These are phyloP conservation scores for Aspergillus japonicus DNA, from an alignment of 2,329 filamentous ascomycete genomes.

Conservation along the genomic window DNA sequence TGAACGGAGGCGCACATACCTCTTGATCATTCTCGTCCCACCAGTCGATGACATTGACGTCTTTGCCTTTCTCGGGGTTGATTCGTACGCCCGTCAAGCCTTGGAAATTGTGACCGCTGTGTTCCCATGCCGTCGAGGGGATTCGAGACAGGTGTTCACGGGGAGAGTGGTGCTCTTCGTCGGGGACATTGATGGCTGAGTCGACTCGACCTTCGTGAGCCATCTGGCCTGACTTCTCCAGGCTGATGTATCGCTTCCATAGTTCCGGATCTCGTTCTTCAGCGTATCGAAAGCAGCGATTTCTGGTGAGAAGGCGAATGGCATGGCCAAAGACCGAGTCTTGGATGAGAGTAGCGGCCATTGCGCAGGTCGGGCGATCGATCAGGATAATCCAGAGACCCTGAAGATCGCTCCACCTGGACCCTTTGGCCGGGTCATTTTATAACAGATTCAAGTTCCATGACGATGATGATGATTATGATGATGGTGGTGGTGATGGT, in stretches of 20 bases:
- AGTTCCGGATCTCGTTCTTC: slow-evolving; percentile 50
- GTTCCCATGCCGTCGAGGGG: slow-evolving; percentile 16
- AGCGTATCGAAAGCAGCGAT: slow-evolving; percentile 42
- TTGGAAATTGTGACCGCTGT: slow-evolving; percentile 31
- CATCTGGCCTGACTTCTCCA: slow-evolving; percentile 51
- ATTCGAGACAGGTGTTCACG: slow-evolving; percentile 11
- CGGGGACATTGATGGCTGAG: slow-evolving; percentile 37
- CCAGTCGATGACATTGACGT: slow-evolving; percentile 54
- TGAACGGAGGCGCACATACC: slow-evolving; percentile 17
- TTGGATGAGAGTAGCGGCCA: slow-evolving; percentile 39
- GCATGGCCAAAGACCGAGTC: slow-evolving; percentile 45
- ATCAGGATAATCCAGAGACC: not conserved
- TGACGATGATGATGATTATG: not conserved
- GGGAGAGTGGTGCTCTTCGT: slow-evolving; percentile 29
- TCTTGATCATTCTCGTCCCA: slow-evolving; percentile 47
- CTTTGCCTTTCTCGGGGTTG: slow-evolving; percentile 54
- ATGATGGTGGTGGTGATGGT: not conserved
- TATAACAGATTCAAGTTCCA: not conserved
- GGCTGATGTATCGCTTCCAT: slow-evolving; percentile 51
- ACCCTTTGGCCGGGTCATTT: not conserved
- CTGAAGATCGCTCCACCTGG: not conserved
- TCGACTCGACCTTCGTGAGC: slow-evolving; percentile 38
- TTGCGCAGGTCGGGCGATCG: not conserved
- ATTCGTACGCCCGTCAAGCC: slow-evolving; percentile 43
- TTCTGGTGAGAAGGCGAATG: slow-evolving; percentile 41